Evolutionary conservation across 805 yeast genomes (phyloP), one percentile per base, ranked within the genome.

Genomic region (Candida ortonii): DNA sequence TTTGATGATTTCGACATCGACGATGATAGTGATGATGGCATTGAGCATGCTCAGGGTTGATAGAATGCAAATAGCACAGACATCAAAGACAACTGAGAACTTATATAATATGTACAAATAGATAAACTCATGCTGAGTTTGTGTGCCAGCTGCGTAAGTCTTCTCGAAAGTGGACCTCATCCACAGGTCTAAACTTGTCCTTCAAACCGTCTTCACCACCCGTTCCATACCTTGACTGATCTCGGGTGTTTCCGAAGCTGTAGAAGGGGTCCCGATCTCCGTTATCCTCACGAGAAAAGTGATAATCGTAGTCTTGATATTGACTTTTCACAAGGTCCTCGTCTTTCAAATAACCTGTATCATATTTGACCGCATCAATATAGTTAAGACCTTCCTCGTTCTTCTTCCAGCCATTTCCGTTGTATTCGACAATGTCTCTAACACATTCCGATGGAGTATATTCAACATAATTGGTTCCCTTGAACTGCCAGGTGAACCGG

Each of bases 381-480:
- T 63, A 50, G 19, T 61, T 57, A 6, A 57, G 43, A 1, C 76
- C 75, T 34, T 67, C 71, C 26, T 67, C 71, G 36, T 70, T 67
- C 33, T 60, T 61, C 18, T 71, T 74, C 80, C 80, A 80, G 3
- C 87, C 93, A 33, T 75, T 73, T 1, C 85, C 84, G 19, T 84
- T 83, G 25, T 45, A 39, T 18, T 73, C 69, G 38, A 85, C 71
- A 2, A 89, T 82, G 56, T 86, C 94, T 20, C 78, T 77, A 8
- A 88, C 69, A 43, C 89, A 76, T 38, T 80, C 84, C 31, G 71
- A 70, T 0, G 96, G 90, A 9, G 79, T 65, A 55, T 68, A 65
- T 62, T 84, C 75, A 7, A 53, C 54, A 33, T 59, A 60, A 6
- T 35, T 25, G 9, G 39, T 15, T 3, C 49, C 46, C 11, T 38